These are phyloP conservation scores for Earliella scabrosa DNA, from an alignment of 1,284 basidiomycete species.

Conservation along the genomic window DNA sequence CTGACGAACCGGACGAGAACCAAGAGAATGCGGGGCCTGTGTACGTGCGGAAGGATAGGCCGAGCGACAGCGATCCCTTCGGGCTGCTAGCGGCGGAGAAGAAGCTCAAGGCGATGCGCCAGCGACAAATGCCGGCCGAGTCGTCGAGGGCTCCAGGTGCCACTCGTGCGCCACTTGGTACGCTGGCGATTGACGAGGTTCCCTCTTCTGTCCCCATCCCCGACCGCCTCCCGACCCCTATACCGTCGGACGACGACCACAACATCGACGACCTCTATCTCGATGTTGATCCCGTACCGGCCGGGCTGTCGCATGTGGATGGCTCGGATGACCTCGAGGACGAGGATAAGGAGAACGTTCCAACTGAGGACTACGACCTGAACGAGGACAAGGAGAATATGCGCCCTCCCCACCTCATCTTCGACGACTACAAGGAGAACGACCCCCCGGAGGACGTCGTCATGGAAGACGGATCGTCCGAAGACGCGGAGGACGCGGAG, in stretches of 20 bases:
- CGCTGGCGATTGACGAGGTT: constrained; percentile 20
- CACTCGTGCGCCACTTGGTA: constrained; percentile 25
- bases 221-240: constrained; percentile 20
- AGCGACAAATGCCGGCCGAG: constrained; percentile 9
- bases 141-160: constrained; percentile 13
- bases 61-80: constrained; percentile 43
- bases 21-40: constrained; percentile 18
- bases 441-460: not conserved
- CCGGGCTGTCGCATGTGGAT: constrained; percentile 1
- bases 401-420: constrained; percentile 11
- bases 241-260: constrained; percentile 24
- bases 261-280: constrained; percentile 31
- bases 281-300: constrained; percentile 22
- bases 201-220: constrained; percentile 19
- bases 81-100: constrained; percentile 47
- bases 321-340: constrained; percentile 13
- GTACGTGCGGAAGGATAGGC: constrained; percentile 7
- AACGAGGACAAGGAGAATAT: constrained; percentile 27
- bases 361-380: constrained; percentile 18
- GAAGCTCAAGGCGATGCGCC: constrained; percentile 37
- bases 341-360: constrained; percentile 25
- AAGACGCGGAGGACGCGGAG: constrained; percentile 13
- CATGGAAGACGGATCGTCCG: constrained; percentile 2
- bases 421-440: not conserved
- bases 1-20: constrained; percentile 16